Evolutionary conservation across 2,329 filamentous ascomycete genomes (phyloP).

Genomic region (Fusarium lateritium): DNA sequence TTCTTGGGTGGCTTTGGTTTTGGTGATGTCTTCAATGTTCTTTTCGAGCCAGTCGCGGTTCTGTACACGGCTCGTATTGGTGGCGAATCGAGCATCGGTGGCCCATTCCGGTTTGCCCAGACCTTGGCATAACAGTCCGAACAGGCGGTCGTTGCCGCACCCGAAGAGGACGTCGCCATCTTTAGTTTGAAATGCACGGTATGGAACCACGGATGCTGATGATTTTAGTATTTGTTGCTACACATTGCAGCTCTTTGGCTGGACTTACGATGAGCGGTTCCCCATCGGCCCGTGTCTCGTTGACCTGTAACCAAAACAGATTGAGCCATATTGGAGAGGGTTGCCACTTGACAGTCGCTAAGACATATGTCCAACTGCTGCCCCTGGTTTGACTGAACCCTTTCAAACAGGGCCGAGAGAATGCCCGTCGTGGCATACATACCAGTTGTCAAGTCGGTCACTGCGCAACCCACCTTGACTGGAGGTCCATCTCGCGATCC

Average conservation of each 20-base stretch:
- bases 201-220: constrained; percentile 93
- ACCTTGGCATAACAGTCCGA: constrained; percentile 72
- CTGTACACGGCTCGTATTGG: constrained; percentile 73
- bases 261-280: constrained; percentile 86
- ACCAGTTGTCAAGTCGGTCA: constrained; percentile 94
- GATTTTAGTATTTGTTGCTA: fast-evolving
- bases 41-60: constrained; percentile 82
- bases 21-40: constrained; percentile 81
- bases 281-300: constrained; percentile 89
- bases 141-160: constrained; percentile 78
- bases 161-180: constrained; percentile 78
- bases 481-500: constrained; percentile 87
- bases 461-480: constrained; percentile 95
- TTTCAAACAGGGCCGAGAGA: constrained; percentile 86
- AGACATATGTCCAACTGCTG: constrained; percentile 93
- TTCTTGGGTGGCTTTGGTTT: constrained; percentile 82
- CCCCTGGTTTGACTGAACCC: constrained; percentile 80
- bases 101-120: constrained; percentile 72
- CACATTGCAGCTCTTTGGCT: fast-evolving
- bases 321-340: constrained; percentile 91
- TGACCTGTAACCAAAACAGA: constrained; percentile 89
- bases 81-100: constrained; percentile 68
- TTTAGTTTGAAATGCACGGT: constrained; percentile 82
- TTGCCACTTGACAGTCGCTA: constrained; percentile 96
- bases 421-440: constrained; percentile 94